phyloP scores from a whole-genome alignment of 2,329 filamentous ascomycete genomes.

The Didymella exigua region DNA sequence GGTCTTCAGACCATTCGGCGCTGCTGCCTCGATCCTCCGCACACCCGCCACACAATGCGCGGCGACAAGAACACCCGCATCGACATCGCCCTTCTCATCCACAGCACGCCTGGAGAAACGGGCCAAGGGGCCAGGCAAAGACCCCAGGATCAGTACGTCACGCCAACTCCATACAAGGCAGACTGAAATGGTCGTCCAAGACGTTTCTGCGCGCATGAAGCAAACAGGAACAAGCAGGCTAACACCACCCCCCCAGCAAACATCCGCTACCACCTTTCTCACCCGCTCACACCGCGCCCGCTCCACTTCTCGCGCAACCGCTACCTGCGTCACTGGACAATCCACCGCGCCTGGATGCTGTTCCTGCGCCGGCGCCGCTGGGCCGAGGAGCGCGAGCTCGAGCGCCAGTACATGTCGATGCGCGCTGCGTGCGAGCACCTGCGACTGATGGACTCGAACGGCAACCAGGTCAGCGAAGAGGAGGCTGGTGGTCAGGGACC shows the following conservation, averaged over 20 bases:
- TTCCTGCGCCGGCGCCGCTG: conserved; percentile 72
- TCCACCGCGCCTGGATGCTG: conserved; percentile 93
- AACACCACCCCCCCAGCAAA: conserved; percentile 51
- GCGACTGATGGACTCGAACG: conserved; percentile 56
- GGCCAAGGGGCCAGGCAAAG: conserved; percentile 29
- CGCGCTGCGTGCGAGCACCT: conserved; percentile 84
- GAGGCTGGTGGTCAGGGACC: conserved; percentile 62
- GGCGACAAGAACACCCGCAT: conserved; percentile 19
- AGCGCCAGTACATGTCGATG: conserved; percentile 84
- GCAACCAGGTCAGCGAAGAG: conserved; percentile 50
- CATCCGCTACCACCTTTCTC: conserved; percentile 73
- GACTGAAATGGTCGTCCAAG: too few species aligned
- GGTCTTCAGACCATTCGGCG: conserved; percentile 26
- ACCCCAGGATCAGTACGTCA: conserved; percentile 44
- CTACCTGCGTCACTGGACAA: conserved; percentile 95
- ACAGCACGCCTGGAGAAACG: conserved; percentile 38
- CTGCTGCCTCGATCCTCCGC: conserved; percentile 13
- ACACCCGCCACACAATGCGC: conserved; percentile 23
- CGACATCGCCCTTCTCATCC: conserved; percentile 37
- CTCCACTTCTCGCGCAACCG: conserved; percentile 88
- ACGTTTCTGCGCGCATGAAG: neutral
- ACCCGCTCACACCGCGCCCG: conserved; percentile 73
- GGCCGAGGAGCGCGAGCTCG: conserved; percentile 70
- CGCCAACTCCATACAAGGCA: neutral
- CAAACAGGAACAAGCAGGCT: neutral